These are phyloP conservation scores for Carex parvula DNA, from an alignment of 176 grass and related monocot species.

Conservation along the genomic window DNA sequence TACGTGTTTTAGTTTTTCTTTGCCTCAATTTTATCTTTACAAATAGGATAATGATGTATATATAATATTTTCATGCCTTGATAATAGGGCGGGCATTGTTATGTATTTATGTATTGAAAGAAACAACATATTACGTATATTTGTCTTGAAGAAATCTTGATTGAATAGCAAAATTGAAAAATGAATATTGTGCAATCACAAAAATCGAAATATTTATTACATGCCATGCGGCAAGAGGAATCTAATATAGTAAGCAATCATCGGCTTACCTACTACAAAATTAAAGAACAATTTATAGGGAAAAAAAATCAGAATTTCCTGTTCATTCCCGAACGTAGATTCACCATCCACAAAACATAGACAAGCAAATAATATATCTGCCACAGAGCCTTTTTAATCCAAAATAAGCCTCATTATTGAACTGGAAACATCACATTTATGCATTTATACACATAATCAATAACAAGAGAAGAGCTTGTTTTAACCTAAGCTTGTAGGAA, in stretches of 20 bases:
- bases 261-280: neutral
- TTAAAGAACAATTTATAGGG: neutral
- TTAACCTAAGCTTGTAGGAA: constrained; percentile 36
- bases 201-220: neutral
- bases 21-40: neutral
- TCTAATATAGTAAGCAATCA: neutral
- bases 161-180: neutral
- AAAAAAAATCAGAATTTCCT: neutral
- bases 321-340: neutral
- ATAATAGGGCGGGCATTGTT: neutral
- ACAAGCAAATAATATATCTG: neutral
- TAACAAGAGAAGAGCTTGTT: neutral
- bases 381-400: neutral
- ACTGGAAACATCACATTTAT: neutral
- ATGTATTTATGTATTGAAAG: neutral
- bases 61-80: neutral
- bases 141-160: neutral
- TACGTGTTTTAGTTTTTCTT: neutral
- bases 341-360: neutral
- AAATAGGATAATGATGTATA: neutral
- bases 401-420: neutral
- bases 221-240: neutral
- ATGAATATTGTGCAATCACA: neutral
- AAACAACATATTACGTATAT: neutral
- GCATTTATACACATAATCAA: neutral